Conservation (phyloP, 352 stramenopile genomes). For the Phytophthora palmivora region DNA sequence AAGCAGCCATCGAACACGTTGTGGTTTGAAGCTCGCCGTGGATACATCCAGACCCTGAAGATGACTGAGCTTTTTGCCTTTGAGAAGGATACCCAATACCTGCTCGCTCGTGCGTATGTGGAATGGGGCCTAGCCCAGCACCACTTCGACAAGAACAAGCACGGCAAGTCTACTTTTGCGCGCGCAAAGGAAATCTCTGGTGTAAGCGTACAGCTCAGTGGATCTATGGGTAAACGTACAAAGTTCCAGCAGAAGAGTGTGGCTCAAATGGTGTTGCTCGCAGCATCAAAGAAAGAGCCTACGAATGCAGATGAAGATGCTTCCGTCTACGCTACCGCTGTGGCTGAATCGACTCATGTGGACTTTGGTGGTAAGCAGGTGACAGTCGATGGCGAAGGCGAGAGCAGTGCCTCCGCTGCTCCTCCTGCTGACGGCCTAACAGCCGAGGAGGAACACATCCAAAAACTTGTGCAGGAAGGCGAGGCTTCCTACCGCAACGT, state of each 20-base stretch:
- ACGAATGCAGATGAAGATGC: slow-evolving; percentile 33
- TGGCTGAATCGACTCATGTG: slow-evolving; percentile 63
- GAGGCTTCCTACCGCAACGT: slow-evolving; percentile 81
- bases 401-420: slow-evolving; percentile 4
- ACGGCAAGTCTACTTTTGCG: slow-evolving; percentile 91
- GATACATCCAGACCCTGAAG: slow-evolving; percentile 59
- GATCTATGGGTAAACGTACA: slow-evolving; percentile 93
- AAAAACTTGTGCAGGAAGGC: slow-evolving; percentile 68
- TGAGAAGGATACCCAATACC: slow-evolving; percentile 56
- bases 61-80: slow-evolving; percentile 44
- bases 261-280: slow-evolving; percentile 89
- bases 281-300: slow-evolving; percentile 64
- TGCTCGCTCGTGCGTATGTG: slow-evolving; percentile 82
- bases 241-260: slow-evolving; percentile 95
- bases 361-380: slow-evolving; percentile 73
- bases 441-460: slow-evolving; percentile 58
- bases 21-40: slow-evolving; percentile 76
- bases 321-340: slow-evolving; percentile 64
- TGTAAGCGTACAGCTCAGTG: slow-evolving; percentile 90
- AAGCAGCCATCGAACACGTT: slow-evolving; percentile 76
- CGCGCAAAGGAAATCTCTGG: slow-evolving; percentile 84
- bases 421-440: slow-evolving; percentile 46
- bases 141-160: slow-evolving; percentile 92
- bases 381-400: slow-evolving; percentile 18
- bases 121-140: slow-evolving; percentile 94